Conservation (phyloP, 495 filamentous ascomycete species). For the Massariosphaeria phaeospora region DNA sequence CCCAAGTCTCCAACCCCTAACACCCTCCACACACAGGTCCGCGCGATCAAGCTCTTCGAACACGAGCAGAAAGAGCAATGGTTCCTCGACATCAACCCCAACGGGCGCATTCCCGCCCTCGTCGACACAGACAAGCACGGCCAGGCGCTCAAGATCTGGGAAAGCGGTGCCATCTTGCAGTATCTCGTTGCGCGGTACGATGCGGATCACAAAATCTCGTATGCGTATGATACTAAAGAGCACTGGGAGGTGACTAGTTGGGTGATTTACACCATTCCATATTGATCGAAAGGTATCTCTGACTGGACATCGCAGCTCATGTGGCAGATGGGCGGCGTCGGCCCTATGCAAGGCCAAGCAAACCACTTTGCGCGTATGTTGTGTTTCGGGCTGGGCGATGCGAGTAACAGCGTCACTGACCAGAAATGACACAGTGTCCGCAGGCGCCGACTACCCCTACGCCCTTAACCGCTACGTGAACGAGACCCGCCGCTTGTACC, state of each 20-base stretch:
- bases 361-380: constrained; percentile 36
- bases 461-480: constrained; percentile 76
- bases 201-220: constrained; percentile 75
- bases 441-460: constrained; percentile 81
- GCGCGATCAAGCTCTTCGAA: constrained; percentile 64
- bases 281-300: too few relatives aligned
- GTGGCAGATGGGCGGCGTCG: constrained; percentile 69
- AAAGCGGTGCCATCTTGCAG: constrained; percentile 79
- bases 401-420: not conserved
- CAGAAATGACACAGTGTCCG: constrained; percentile 79
- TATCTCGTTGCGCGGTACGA: constrained; percentile 82
- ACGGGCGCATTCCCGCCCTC: constrained; percentile 87
- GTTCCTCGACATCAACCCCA: constrained; percentile 91
- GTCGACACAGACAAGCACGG: constrained; percentile 67
- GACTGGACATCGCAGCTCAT: too few relatives aligned
- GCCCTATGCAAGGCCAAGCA: constrained; percentile 83
- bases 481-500: constrained; percentile 76
- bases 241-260: constrained; percentile 75
- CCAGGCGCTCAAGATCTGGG: constrained; percentile 71
- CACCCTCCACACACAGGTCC: constrained; percentile 52
- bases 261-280: constrained; percentile 62
- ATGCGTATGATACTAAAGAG: constrained; percentile 69
- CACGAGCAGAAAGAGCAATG: constrained; percentile 76
- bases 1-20: constrained; percentile 13
- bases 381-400: not conserved